phyloP scores from a whole-genome alignment of 257 asterid genomes.

The Handroanthus guayacan region DNA sequence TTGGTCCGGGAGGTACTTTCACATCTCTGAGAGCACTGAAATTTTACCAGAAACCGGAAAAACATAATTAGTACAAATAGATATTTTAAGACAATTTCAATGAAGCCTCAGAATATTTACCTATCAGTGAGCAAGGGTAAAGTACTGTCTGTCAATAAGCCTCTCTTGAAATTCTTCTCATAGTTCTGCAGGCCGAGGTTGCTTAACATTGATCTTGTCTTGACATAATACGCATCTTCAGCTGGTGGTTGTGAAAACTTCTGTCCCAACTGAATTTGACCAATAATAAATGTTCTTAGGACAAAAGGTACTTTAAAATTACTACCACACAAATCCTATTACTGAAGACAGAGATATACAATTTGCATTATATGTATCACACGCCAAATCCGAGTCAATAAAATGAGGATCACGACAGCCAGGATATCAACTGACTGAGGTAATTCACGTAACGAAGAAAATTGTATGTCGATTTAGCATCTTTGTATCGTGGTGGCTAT shows the following conservation, averaged over 20 bases:
- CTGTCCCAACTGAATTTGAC: constrained; percentile 70
- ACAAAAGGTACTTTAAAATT: not conserved
- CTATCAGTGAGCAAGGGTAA: constrained; percentile 80
- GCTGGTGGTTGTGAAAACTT: constrained; percentile 80
- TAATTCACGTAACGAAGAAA: not conserved
- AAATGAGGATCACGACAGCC: too few relatives aligned
- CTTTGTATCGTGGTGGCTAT: not conserved
- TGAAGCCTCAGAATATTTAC: too few relatives aligned
- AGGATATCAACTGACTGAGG: not conserved
- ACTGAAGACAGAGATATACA: not conserved
- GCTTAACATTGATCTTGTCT: constrained; percentile 65
- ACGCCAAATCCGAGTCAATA: not conserved
- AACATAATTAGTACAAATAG: not conserved
- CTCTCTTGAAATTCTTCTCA: constrained; percentile 90
- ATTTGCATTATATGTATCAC: not conserved
- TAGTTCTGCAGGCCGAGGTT: constrained; percentile 84
- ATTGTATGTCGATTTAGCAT: not conserved
- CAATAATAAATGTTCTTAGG: constrained; percentile 24
- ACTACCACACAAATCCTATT: not conserved
- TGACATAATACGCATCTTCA: constrained; percentile 67
- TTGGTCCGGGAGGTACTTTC: constrained; percentile 91
- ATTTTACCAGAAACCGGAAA: not conserved
- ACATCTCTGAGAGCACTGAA: constrained; percentile 91
- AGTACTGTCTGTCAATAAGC: constrained; percentile 77
- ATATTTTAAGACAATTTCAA: not conserved